Evolutionary conservation across 1,284 basidiomycete species (phyloP), one percentile per base, ranked within the genome.

Genomic region (Cutaneotrichosporon sp.): DNA sequence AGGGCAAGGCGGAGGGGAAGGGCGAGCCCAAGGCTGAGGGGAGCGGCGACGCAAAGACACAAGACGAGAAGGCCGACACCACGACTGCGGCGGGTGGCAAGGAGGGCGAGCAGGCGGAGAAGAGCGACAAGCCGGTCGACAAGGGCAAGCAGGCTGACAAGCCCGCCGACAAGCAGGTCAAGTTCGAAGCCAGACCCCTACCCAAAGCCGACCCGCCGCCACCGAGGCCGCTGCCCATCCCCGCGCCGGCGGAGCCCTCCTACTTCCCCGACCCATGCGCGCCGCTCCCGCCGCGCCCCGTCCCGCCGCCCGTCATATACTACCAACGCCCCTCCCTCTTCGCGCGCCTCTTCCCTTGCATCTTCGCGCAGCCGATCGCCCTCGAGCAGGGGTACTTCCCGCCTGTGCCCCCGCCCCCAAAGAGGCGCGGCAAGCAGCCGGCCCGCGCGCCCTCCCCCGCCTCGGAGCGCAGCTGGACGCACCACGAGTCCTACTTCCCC

Each of bases 401-500:
- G 6, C 18, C 38, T 3, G 18, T 42, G 13, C 34, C 34, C 11
- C 34, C 34, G 16, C 38, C 38, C 38, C 38, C 38, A 7, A 31
- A 6, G n/a, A 33, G 5, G 29, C 29, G 18, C 10, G 14, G 34
- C 34, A 13, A 25, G 52, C 52, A 20, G 52, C 24, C 38, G 49
- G 22, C 18, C 16, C 27, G 25, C 47, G 13, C 25, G 27, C 47
- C 16, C 11, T 50, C 47, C 27, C 47, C 25, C 24, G 25, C 47
- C 25, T 50, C 47, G 18, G 47, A 43, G 10, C 38, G 42, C 24
- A 49, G 60, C 47, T 72, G 72, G 70, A 60, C 69, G 29, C 69
- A 73, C 59, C 71, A 76, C 59, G 52, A 59, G 9, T 66, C 67
- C 11, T 76, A 76, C 59, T 76, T 69, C 53, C 74, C 73, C n/a